Evolutionary conservation across 768 basidiomycete species (phyloP).

Genomic region (Austroboletus festivus): DNA sequence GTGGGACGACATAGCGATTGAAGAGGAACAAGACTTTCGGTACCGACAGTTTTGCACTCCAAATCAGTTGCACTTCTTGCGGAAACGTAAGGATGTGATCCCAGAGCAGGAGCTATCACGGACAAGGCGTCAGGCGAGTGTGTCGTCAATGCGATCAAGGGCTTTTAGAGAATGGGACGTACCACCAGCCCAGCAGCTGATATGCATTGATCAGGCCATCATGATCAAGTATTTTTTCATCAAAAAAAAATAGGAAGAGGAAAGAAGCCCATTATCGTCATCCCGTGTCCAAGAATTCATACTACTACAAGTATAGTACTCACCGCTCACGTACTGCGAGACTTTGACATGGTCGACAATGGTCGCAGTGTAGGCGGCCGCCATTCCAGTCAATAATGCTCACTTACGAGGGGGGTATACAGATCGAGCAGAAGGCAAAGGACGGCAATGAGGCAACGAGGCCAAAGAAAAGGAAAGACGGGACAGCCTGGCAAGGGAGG

Average conservation of each 20-base stretch:
- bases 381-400: slow-evolving; percentile 8
- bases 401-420: not conserved
- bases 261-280: not conserved
- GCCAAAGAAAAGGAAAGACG: not conserved
- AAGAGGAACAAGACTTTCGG: slow-evolving; percentile 34
- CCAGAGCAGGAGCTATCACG: slow-evolving; percentile 30
- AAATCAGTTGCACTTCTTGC: slow-evolving; percentile 33
- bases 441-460: not conserved
- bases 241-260: not conserved
- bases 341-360: slow-evolving; percentile 11
- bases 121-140: not conserved
- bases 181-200: slow-evolving; percentile 27
- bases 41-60: slow-evolving; percentile 26
- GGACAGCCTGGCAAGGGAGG: not conserved
- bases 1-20: slow-evolving; percentile 33
- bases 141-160: not conserved
- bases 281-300: not conserved
- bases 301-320: too few relatives aligned
- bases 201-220: not conserved
- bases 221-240: not conserved
- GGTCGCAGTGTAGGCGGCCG: not conserved
- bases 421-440: not conserved
- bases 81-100: slow-evolving; percentile 34
- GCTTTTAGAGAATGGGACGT: not conserved
- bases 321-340: slow-evolving; percentile 27